Evolutionary conservation across 192 early-diverging fungal genomes (phyloP), one percentile per base, ranked within the genome.

Genomic region (Gonapodya prolifera): DNA sequence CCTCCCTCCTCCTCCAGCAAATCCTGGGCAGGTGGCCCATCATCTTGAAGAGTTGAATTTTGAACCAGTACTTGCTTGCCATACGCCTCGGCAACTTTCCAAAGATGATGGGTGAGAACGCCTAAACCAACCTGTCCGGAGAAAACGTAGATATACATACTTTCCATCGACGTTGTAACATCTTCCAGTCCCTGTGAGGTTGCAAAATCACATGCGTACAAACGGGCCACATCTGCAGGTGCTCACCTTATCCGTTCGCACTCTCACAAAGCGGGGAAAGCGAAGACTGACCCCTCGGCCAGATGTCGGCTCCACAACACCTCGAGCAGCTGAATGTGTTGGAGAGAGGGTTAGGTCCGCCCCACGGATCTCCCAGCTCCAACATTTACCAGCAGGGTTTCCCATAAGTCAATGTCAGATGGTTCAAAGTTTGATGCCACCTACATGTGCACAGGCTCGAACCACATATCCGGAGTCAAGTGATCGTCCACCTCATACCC

Each of bases 321-420:
- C 71, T 8, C 71, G 16, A 2, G 71, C 71, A 8, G 71, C 71
- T 13, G 18, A 16, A 32, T 73, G 71, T 8, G 29, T 32, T 18
- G 71, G 71, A 13, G 71, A 73, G 18, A 73, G 31, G 16, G 71
- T 73, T 8, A 73, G 31, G 71, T 73, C 71, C 31, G 71, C 71
- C 2, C 71, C 71, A 8, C 71, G 71, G 71, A 73, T 73, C 71
- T 73, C 71, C 71, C 71, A 73, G 71, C 18, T 32, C 16, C 13
- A 18, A 2, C 28, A 32, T 2, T 61, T n/a, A n/a, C n/a, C n/a
- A n/a, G n/a, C n/a, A n/a, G n/a, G n/a, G n/a, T n/a, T n/a, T n/a
- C n/a, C n/a, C n/a, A n/a, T n/a, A n/a, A n/a, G n/a, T n/a, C n/a
- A n/a, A n/a, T n/a, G n/a, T n/a, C n/a, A n/a, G n/a, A n/a, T n/a